A percentile compares a stretch with the other conserved stretches of the same genome.
These are phyloP conservation scores for Calonectria hawksworthii DNA, from an alignment of 2,329 filamentous ascomycete species.

Conservation along the genomic window DNA sequence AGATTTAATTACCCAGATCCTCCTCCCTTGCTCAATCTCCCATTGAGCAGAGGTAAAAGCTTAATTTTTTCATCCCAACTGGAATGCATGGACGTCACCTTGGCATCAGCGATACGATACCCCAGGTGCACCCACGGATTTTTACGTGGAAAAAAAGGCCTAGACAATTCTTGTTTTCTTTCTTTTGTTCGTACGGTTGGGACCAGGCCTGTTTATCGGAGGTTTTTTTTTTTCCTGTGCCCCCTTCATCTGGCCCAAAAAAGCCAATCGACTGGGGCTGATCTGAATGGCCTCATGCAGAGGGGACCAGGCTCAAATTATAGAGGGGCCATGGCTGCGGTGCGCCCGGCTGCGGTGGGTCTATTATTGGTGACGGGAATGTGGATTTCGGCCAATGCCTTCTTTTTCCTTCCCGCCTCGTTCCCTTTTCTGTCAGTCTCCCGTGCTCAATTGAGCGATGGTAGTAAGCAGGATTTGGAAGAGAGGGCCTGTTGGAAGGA, in stretches of 20 bases:
- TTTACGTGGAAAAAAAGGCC: neutral
- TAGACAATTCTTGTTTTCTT: neutral
- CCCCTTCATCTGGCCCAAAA: neutral
- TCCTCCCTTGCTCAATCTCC: neutral
- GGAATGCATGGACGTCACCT: neutral
- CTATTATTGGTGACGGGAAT: neutral
- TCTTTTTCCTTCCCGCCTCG: too few relatives aligned
- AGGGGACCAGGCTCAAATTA: neutral
- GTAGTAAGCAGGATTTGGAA: neutral
- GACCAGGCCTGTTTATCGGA: neutral
- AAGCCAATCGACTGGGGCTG: neutral
- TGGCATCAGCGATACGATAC: neutral
- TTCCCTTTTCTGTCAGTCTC: neutral
- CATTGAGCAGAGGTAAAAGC: neutral
- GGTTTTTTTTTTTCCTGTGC: neutral
- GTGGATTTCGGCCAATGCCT: neutral
- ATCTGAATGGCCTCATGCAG: constrained; percentile 5
- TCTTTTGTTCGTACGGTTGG: neutral
- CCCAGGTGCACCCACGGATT: neutral
- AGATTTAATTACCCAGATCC: neutral
- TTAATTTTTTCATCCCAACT: neutral
- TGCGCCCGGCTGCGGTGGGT: neutral
- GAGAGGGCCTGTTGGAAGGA: neutral
- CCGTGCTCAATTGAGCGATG: neutral
- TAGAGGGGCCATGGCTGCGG: neutral